These are phyloP conservation scores for Lumnitzera racemosa DNA, from an alignment of 345 rosid genomes.

Conservation along the genomic window DNA sequence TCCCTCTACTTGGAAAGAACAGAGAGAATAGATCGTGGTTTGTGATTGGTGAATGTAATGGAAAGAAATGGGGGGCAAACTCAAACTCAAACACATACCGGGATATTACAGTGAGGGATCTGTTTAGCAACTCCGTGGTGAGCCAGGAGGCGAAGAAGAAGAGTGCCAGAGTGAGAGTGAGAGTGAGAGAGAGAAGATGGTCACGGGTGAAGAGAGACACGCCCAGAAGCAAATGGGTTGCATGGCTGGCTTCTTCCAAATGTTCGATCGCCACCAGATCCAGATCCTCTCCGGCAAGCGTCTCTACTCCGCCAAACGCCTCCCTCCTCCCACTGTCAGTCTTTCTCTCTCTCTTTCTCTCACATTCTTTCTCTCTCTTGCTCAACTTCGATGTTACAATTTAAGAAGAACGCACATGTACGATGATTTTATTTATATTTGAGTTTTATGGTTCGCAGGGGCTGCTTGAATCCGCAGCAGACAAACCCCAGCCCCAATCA, in stretches of 20 bases:
- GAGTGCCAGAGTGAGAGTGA: background rate
- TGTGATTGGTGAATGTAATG: background rate
- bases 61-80: slow-evolving; percentile 14
- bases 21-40: background rate
- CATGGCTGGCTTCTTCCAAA: slow-evolving; percentile 95
- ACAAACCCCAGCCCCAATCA: too few relatives aligned
- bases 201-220: slow-evolving; percentile 53
- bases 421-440: too few relatives aligned
- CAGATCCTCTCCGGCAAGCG: slow-evolving; percentile 62
- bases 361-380: background rate
- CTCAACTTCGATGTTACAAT: slow-evolving; percentile 22
- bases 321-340: slow-evolving; percentile 37
- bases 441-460: too few relatives aligned
- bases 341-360: background rate
- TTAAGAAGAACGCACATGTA: slow-evolving; percentile 14
- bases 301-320: slow-evolving; percentile 49
- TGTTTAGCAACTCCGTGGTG: too few relatives aligned
- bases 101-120: too few relatives aligned
- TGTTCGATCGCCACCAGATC: slow-evolving; percentile 77
- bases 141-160: background rate
- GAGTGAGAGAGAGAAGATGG: slow-evolving; percentile 15
- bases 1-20: too few relatives aligned
- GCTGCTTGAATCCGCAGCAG: too few relatives aligned
- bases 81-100: background rate
- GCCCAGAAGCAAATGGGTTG: slow-evolving; percentile 79